phyloP scores from a whole-genome alignment of 140 eudicot genomes.

The Erigeron philadelphicus region DNA sequence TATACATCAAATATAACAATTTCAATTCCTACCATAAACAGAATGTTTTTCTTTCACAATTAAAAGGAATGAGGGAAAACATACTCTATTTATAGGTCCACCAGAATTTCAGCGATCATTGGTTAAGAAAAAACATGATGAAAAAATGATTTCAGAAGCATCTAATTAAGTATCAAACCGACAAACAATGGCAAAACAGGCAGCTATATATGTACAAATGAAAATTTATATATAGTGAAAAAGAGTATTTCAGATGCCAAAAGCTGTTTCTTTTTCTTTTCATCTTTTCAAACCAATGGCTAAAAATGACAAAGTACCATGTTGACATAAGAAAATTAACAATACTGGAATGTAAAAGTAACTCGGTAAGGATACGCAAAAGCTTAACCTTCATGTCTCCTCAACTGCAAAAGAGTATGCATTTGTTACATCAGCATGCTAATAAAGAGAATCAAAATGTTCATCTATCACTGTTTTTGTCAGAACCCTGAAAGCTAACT shows the following conservation, averaged over 20 bases:
- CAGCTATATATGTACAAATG: background rate
- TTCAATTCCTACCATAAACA: background rate
- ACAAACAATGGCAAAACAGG: background rate
- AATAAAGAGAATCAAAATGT: slow-evolving; percentile 3
- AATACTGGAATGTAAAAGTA: slow-evolving; percentile 9
- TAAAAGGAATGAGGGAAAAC: slow-evolving; percentile 19
- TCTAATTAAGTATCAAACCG: background rate
- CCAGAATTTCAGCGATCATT: slow-evolving; percentile 15
- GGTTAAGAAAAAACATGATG: slow-evolving; percentile 36
- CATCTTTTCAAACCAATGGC: too few species aligned
- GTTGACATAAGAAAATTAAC: background rate
- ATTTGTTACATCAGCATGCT: slow-evolving; percentile 23
- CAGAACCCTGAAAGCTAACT: background rate
- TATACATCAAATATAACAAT: slow-evolving; percentile 22
- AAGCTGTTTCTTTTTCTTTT: background rate
- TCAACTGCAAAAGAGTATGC: slow-evolving; percentile 35
- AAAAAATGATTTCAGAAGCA: background rate
- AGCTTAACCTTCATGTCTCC: slow-evolving; percentile 58
- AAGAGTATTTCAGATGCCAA: background rate
- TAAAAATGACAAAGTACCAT: background rate
- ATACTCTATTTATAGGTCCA: slow-evolving; percentile 49
- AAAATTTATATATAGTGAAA: background rate
- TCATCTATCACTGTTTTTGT: background rate
- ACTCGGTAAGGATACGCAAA: slow-evolving; percentile 55
- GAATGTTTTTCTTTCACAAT: background rate